phyloP scores from a whole-genome alignment of 78 protist species.

The Polysphondylium violaceum region DNA sequence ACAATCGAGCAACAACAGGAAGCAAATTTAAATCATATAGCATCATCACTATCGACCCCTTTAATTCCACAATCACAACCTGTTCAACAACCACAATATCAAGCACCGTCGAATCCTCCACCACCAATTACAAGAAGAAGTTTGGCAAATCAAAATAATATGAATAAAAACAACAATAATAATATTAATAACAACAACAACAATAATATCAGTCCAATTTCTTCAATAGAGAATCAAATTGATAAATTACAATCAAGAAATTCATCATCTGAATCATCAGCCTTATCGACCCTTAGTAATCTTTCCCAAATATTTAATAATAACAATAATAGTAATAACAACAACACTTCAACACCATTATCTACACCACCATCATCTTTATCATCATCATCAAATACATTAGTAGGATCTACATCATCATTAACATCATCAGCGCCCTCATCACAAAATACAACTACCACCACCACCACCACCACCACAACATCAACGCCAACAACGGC shows the following conservation, averaged over 20 bases:
- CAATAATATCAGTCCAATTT: neutral
- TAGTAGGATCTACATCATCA: neutral
- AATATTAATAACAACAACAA: neutral
- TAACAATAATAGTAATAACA: neutral
- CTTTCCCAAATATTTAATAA: neutral
- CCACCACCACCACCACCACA: neutral
- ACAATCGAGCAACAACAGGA: neutral
- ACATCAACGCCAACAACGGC: conserved; percentile 22
- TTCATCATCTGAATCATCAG: neutral
- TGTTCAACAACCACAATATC: conserved; percentile 2
- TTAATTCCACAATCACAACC: neutral
- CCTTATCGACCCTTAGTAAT: neutral
- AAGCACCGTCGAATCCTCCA: neutral
- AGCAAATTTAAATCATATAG: neutral
- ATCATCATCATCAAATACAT: conserved; percentile 32
- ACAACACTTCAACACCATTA: neutral
- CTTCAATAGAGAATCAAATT: neutral
- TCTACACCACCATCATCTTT: conserved; percentile 29
- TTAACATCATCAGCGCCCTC: neutral
- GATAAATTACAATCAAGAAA: neutral
- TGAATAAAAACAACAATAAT: neutral
- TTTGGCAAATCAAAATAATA: neutral
- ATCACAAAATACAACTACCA: neutral
- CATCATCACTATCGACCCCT: neutral
- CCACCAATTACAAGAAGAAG: neutral